These are phyloP conservation scores for Byssochlamys sp. DNA, from an alignment of 2,329 filamentous ascomycete species.

Conservation along the genomic window DNA sequence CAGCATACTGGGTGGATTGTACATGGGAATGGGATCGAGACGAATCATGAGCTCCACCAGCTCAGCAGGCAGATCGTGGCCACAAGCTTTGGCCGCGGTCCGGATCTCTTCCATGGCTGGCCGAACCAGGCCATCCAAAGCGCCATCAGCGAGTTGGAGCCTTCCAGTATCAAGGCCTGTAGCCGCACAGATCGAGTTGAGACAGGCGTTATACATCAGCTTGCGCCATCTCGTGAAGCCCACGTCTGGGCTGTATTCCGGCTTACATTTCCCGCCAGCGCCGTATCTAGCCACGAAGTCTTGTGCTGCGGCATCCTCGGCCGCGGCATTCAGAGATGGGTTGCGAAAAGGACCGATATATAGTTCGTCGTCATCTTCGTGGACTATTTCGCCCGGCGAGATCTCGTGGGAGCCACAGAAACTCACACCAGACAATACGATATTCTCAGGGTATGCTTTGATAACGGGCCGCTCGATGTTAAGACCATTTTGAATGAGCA, in stretches of 20 bases:
- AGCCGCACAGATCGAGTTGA: slow-evolving; percentile 45
- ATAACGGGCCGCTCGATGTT: slow-evolving; percentile 50
- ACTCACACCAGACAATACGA: slow-evolving; percentile 44
- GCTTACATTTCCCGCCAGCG: slow-evolving; percentile 36
- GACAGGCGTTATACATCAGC: slow-evolving; percentile 42
- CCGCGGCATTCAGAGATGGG: slow-evolving; percentile 2
- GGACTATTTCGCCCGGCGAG: slow-evolving; percentile 39
- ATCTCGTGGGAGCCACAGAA: slow-evolving; percentile 44
- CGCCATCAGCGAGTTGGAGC: slow-evolving; percentile 36
- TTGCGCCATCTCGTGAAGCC: slow-evolving; percentile 19
- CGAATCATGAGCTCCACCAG: slow-evolving; percentile 22
- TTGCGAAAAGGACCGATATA: slow-evolving; percentile 42
- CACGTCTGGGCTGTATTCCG: slow-evolving; percentile 27
- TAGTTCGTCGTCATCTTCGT: slow-evolving; percentile 44
- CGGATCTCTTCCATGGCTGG: slow-evolving; percentile 47
- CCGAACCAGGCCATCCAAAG: slow-evolving; percentile 40
- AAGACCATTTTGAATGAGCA: slow-evolving; percentile 51
- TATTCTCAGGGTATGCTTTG: slow-evolving; percentile 41
- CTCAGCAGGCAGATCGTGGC: slow-evolving; percentile 7
- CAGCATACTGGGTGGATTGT: slow-evolving; percentile 46
- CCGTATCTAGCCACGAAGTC: slow-evolving; percentile 42
- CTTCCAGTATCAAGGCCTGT: slow-evolving; percentile 42
- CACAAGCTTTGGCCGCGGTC: slow-evolving; percentile 34
- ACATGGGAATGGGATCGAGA: slow-evolving; percentile 40
- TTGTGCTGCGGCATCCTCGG: slow-evolving; percentile 23